Evolutionary conservation across 2,329 filamentous ascomycete genomes (phyloP).

Genomic region (Exophiala bonariae): DNA sequence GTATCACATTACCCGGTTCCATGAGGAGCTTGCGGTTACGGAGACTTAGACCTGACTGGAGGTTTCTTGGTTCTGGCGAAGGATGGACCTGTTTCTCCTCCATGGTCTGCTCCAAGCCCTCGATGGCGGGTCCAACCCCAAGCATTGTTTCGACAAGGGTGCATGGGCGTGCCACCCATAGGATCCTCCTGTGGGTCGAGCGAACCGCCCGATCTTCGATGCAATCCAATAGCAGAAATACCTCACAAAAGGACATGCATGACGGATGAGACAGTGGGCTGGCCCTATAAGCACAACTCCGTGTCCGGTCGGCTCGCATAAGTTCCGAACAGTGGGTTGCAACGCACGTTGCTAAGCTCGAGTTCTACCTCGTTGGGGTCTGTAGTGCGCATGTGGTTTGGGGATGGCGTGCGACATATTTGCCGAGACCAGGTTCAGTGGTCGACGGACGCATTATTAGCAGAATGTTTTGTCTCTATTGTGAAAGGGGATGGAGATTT

Average conservation of each 20-base stretch:
- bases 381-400: conserved; percentile 5
- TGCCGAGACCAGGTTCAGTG: conserved; percentile 3
- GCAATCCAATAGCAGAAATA: conserved; percentile 6
- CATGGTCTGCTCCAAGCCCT: conserved; percentile 1
- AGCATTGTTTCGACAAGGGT: background rate
- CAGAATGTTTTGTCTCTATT: conserved; percentile 1
- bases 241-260: conserved; percentile 2
- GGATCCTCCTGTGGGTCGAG: conserved; percentile 2
- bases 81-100: background rate
- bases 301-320: conserved; percentile 2
- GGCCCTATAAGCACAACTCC: conserved; percentile 2
- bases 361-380: conserved; percentile 2
- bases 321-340: conserved; percentile 2
- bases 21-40: conserved; percentile 1
- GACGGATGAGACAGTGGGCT: conserved; percentile 1
- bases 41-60: conserved; percentile 1
- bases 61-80: conserved; percentile 1
- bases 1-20: conserved; percentile 3
- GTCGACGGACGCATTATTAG: conserved; percentile 4
- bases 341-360: conserved; percentile 2
- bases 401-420: conserved; percentile 1
- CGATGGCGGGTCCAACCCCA: background rate
- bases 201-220: conserved; percentile 2
- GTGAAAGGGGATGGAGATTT: conserved; percentile 1
- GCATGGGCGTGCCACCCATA: conserved; percentile 1